Evolutionary conservation across 768 basidiomycete genomes (phyloP).

Genomic region (Boletus subparvulus): DNA sequence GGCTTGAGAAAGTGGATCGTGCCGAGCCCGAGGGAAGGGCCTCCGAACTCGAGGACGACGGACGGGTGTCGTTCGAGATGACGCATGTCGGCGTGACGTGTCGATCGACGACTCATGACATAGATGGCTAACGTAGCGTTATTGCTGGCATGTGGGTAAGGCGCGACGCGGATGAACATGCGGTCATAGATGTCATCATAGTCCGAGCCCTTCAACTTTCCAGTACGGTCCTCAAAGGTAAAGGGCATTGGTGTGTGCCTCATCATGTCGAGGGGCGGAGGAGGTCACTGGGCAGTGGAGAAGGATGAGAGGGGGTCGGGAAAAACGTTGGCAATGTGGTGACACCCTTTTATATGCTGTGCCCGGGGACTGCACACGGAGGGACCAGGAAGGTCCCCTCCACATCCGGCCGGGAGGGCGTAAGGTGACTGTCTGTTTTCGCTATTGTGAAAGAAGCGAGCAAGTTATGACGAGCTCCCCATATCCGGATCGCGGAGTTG

Average conservation of each 20-base stretch:
- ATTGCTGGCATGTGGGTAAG: conserved; percentile 40
- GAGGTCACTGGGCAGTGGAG: neutral
- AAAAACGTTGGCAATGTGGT: conserved; percentile 1
- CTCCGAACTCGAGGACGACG: conserved; percentile 58
- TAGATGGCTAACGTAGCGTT: conserved; percentile 54
- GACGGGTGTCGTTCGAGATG: conserved; percentile 54
- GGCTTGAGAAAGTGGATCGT: conserved; percentile 53
- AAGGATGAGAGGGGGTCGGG: neutral
- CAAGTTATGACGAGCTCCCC: conserved; percentile 23
- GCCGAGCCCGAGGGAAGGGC: conserved; percentile 54
- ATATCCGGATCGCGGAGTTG: conserved; percentile 33
- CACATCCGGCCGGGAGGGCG: conserved; percentile 26
- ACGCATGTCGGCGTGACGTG: conserved; percentile 54
- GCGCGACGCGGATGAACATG: conserved; percentile 62
- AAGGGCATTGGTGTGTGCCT: conserved; percentile 43
- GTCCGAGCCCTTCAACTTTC: conserved; percentile 52
- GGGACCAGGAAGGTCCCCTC: conserved; percentile 17
- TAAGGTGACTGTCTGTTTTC: conserved; percentile 21
- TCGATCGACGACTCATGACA: conserved; percentile 63
- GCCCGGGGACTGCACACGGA: conserved; percentile 18
- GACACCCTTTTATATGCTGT: conserved; percentile 21
- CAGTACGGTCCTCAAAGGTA: conserved; percentile 70
- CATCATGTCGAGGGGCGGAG: conserved; percentile 24
- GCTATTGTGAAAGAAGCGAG: conserved; percentile 27
- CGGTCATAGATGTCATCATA: conserved; percentile 81